These are phyloP conservation scores for Aspergillus ustus DNA, from an alignment of 2,329 filamentous ascomycete species.

Conservation along the genomic window DNA sequence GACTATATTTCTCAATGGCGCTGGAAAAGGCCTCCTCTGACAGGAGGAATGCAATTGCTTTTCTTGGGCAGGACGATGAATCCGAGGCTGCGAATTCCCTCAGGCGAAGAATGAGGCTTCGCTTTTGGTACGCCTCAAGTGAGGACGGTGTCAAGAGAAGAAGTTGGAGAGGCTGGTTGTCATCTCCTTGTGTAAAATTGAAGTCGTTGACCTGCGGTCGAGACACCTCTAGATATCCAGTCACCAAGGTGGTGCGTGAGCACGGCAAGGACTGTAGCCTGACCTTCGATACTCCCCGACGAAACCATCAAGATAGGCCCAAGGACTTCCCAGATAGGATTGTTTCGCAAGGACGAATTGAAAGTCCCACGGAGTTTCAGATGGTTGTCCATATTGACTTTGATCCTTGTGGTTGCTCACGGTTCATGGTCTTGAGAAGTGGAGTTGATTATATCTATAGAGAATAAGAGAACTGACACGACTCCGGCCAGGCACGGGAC, in stretches of 20 bases:
- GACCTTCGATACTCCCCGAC: slow-evolving; percentile 27
- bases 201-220: slow-evolving; percentile 28
- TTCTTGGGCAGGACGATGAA: slow-evolving; percentile 3
- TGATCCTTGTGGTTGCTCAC: background rate
- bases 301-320: slow-evolving; percentile 25
- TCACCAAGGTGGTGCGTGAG: background rate
- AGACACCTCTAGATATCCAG: slow-evolving; percentile 17
- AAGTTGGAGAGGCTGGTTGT: slow-evolving; percentile 19
- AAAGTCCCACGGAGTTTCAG: slow-evolving; percentile 32
- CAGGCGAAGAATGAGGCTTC: slow-evolving; percentile 25
- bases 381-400: slow-evolving; percentile 11
- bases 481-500: slow-evolving; percentile 2
- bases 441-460: slow-evolving; percentile 20
- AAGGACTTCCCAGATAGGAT: slow-evolving; percentile 42
- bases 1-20: slow-evolving; percentile 24
- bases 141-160: slow-evolving; percentile 27
- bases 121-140: slow-evolving; percentile 21
- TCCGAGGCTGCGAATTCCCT: slow-evolving; percentile 18
- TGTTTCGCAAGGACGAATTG: slow-evolving; percentile 45
- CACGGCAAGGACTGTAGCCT: background rate
- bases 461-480: background rate
- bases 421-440: slow-evolving; percentile 10
- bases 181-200: slow-evolving; percentile 15
- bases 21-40: slow-evolving; percentile 27
- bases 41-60: slow-evolving; percentile 30